Conservation (phyloP, 169 alveolate genomes). For the Theileria luwenshuni region DNA sequence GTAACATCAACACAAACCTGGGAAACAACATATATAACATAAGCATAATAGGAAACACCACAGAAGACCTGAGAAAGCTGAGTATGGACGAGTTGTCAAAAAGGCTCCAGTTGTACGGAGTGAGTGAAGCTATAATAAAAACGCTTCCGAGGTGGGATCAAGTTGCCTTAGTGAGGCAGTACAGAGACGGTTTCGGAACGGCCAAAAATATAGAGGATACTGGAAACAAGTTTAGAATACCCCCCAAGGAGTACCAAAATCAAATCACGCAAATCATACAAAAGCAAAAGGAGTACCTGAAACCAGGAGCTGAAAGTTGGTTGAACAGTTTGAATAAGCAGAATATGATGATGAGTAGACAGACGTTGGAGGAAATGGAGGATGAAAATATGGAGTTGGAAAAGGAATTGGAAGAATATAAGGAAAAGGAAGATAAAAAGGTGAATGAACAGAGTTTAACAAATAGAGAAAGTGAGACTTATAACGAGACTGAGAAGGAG, state of each 20-base stretch:
- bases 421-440: conserved; percentile 37
- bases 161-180: conserved; percentile 85
- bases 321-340: background rate
- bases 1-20: conserved; percentile 29
- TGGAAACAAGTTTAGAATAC: conserved; percentile 62
- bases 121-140: conserved; percentile 79
- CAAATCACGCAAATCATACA: conserved; percentile 67
- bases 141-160: conserved; percentile 88
- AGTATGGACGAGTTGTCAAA: conserved; percentile 83
- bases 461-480: conserved; percentile 60
- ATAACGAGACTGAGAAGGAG: conserved; percentile 74
- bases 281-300: conserved; percentile 77
- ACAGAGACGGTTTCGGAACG: conserved; percentile 77
- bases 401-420: conserved; percentile 31
- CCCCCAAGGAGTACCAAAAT: conserved; percentile 82
- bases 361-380: conserved; percentile 76
- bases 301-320: conserved; percentile 6
- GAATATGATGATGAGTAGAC: conserved; percentile 14
- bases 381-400: conserved; percentile 54
- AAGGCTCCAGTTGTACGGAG: conserved; percentile 81
- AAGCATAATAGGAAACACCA: conserved; percentile 16
- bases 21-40: conserved; percentile 35
- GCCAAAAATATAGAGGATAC: conserved; percentile 52
- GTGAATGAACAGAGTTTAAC: too few relatives aligned
- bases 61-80: conserved; percentile 84